phyloP scores from a whole-genome alignment of 2,329 filamentous ascomycete species.

The Dactylellina sp. region DNA sequence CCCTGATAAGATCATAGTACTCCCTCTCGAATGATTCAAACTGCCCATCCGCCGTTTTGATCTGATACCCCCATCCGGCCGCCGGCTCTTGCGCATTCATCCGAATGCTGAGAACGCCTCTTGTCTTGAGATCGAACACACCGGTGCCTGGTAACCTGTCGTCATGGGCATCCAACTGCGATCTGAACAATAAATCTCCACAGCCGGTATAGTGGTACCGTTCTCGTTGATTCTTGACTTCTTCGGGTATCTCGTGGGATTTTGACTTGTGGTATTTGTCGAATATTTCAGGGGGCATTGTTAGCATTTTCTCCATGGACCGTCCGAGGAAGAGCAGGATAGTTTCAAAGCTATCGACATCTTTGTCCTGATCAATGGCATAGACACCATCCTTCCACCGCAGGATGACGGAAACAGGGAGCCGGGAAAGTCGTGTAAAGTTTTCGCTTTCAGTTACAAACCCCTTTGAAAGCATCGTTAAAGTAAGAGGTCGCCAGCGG shows the following conservation, averaged over 20 bases:
- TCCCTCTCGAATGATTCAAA: conserved; percentile 96
- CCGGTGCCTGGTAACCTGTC: conserved; percentile 86
- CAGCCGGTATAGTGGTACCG: conserved; percentile 88
- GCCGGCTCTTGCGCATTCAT: conserved; percentile 80
- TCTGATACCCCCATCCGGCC: conserved; percentile 88
- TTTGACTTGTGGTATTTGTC: conserved; percentile 81
- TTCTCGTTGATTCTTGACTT: conserved; percentile 78
- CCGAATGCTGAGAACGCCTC: conserved; percentile 89
- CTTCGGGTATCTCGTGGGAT: conserved; percentile 76
- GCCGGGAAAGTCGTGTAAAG: conserved; percentile 79
- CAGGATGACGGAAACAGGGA: conserved; percentile 83
- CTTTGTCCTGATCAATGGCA: conserved; percentile 95
- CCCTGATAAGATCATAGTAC: conserved; percentile 94
- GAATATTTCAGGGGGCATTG: conserved; percentile 82
- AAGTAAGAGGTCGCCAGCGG: conserved; percentile 79
- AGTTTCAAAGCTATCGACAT: conserved; percentile 80
- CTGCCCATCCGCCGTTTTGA: conserved; percentile 77
- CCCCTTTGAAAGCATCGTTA: conserved; percentile 73
- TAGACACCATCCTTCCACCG: conserved; percentile 82
- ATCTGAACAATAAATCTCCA: conserved; percentile 91
- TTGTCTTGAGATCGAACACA: conserved; percentile 96
- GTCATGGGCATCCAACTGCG: conserved; percentile 92
- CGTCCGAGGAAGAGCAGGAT: conserved; percentile 92
- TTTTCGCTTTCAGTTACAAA: conserved; percentile 73
- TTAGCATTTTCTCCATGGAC: conserved; percentile 95